Base-by-base conservation (phyloP, 352 stramenopile species). In the Phytophthora megakarya region DNA sequence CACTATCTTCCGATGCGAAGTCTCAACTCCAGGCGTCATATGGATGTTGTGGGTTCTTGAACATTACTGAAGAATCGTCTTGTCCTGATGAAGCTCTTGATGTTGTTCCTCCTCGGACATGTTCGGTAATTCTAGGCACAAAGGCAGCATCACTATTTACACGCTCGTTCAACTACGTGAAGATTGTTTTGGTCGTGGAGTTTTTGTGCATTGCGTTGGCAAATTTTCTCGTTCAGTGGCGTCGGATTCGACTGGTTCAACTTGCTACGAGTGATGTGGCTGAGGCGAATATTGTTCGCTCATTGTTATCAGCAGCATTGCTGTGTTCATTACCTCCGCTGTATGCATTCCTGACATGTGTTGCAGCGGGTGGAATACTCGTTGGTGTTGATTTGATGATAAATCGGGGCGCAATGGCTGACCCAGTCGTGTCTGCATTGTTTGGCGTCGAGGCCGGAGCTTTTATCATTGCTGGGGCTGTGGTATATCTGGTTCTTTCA, bases 181-280 rank as follows among this genome's bases (percentile, higher is more conserved):
- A 76, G 28, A 25, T 52, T 15, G 25, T 86, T 5, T 32, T 84
- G 12, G 30, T 82, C 5, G 66, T 72, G 11, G 73, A 89, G 49
- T 58, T 74, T 6, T 40, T 44, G 4, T 78, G 67, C 7, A 57
- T 89, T 12, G 62, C 50, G 10, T 22, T 84, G 5, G 73, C 73
- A 7, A 86, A 85, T 18, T 56, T 82, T 11, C 68, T 89, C n/a
- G 62, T 89, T 35, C 70, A 75, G 12, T 89, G 80, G 80, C 67
- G 79, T 1, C 45, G 50, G 3, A 52, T 89, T 40, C 76, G 76
- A 10, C 35, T 84, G 16, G 28, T 75, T 8, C 72, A 85, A 23
- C 60, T 85, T 42, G 76, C 70, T 0, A 59, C 50, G 1, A 47
- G 37, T 37, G 52, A 23, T 1, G 25, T 61, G 0, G 62, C 44